These are phyloP conservation scores for Lachnellula hyalina DNA, from an alignment of 2,329 filamentous ascomycete genomes.

Conservation along the genomic window DNA sequence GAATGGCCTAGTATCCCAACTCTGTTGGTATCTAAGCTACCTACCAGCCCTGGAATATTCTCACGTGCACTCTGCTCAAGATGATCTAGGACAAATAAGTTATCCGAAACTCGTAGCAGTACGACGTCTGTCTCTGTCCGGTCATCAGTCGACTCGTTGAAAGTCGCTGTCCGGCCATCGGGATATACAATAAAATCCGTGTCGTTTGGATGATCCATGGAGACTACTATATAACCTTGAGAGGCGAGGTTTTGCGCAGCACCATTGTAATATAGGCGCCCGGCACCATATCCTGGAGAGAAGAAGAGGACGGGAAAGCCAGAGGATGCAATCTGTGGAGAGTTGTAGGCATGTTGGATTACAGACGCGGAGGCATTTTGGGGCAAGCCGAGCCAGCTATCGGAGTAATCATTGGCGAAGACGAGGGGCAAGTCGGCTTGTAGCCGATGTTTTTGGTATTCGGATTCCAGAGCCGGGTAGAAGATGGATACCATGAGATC, in stretches of 20 bases:
- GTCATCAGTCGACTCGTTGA: background rate
- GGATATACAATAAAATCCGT: constrained; percentile 29
- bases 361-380: background rate
- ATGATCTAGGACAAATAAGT: constrained; percentile 13
- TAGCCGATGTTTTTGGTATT: constrained; percentile 1
- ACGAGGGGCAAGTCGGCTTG: background rate
- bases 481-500: constrained; percentile 19
- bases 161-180: constrained; percentile 13
- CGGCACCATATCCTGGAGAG: constrained; percentile 24
- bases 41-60: constrained; percentile 7
- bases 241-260: constrained; percentile 28
- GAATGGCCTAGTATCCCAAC: constrained; percentile 13
- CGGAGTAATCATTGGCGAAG: background rate
- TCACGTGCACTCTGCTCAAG: background rate
- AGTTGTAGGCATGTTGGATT: constrained; percentile 6
- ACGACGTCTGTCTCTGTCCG: constrained; percentile 10
- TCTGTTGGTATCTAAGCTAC: background rate
- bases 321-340: background rate
- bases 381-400: background rate
- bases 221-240: constrained; percentile 30
- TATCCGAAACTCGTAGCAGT: constrained; percentile 15
- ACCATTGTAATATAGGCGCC: constrained; percentile 22
- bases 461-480: constrained; percentile 7
- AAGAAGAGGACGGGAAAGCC: constrained; percentile 28
- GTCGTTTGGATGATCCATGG: constrained; percentile 33